Evolutionary conservation across 2,329 filamentous ascomycete genomes (phyloP).

Genomic region (Cladosporium phlei): DNA sequence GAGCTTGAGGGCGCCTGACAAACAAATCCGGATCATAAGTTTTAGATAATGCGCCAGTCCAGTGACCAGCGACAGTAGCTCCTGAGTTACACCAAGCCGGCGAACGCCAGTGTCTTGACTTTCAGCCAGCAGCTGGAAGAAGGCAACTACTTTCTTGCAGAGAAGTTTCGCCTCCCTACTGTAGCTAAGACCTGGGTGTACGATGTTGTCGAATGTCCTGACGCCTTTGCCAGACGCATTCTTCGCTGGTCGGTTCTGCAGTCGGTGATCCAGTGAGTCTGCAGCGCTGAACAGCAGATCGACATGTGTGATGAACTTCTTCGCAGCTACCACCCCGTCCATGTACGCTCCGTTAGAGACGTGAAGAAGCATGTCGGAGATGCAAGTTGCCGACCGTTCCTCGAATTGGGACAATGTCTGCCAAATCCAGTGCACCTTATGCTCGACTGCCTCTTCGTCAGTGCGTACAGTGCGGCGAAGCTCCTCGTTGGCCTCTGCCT

Average conservation of each 20-base stretch:
- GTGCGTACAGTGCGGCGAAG: slow-evolving; percentile 71
- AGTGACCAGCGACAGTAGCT: slow-evolving; percentile 94
- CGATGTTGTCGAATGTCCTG: slow-evolving; percentile 30
- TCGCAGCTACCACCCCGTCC: slow-evolving; percentile 89
- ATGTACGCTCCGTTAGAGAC: slow-evolving; percentile 97
- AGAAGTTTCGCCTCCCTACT: slow-evolving; percentile 93
- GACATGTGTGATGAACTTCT: slow-evolving; percentile 93
- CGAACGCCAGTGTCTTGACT: slow-evolving; percentile 86
- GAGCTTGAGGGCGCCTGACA: slow-evolving; percentile 86
- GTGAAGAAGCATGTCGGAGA: slow-evolving; percentile 97
- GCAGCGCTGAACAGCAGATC: slow-evolving; percentile 87
- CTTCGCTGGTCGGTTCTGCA: slow-evolving; percentile 43
- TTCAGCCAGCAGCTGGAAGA: slow-evolving; percentile 91
- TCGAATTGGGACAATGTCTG: slow-evolving; percentile 95
- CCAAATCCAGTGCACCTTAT: slow-evolving; percentile 98
- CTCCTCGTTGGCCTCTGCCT: slow-evolving; percentile 58
- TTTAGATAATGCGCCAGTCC: slow-evolving; percentile 96
- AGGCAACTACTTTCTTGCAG: slow-evolving; percentile 99
- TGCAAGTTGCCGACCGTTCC: slow-evolving; percentile 94
- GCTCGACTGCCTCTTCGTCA: slow-evolving; percentile 91
- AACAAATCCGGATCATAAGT: slow-evolving; percentile 90
- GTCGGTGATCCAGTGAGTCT: slow-evolving; percentile 73
- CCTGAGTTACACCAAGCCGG: slow-evolving; percentile 93
- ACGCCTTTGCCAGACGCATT: slow-evolving; percentile 24
- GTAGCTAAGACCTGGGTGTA: slow-evolving; percentile 70